A percentile compares a stretch with the other conserved stretches of the same genome.
phyloP scores from a whole-genome alignment of 202 grass and related monocot genomes.

The Setaria viridis region DNA sequence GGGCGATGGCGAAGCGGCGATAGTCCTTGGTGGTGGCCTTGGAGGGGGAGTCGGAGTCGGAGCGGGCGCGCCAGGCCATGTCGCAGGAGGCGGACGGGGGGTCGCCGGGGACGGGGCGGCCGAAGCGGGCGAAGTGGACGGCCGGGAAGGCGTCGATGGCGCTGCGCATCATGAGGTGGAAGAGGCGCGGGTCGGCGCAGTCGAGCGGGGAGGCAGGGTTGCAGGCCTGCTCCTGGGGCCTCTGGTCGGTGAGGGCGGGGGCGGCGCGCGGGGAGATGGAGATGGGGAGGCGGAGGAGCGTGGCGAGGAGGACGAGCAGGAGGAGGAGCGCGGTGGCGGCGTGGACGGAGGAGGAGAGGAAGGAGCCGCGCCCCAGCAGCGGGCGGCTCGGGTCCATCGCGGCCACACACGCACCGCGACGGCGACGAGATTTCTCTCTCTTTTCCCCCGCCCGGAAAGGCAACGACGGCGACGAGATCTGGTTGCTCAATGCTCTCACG shows the following conservation, averaged over 20 bases:
- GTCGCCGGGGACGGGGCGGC: slow-evolving; percentile 52
- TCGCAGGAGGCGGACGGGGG: slow-evolving; percentile 56
- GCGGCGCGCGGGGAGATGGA: slow-evolving; percentile 29
- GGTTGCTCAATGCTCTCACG: neutral
- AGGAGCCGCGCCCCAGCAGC: slow-evolving; percentile 34
- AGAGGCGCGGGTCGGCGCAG: slow-evolving; percentile 35
- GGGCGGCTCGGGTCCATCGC: slow-evolving; percentile 51
- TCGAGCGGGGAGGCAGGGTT: slow-evolving; percentile 11
- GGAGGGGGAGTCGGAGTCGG: slow-evolving; percentile 51
- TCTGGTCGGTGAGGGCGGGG: neutral
- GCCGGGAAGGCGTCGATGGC: slow-evolving; percentile 65
- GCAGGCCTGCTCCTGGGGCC: slow-evolving; percentile 21
- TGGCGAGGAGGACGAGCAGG: slow-evolving; percentile 41
- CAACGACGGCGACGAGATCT: neutral
- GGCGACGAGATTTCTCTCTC: neutral
- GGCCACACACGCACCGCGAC: neutral
- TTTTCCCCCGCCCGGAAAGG: neutral
- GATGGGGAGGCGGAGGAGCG: slow-evolving; percentile 45
- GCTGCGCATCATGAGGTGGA: slow-evolving; percentile 47
- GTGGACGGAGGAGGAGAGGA: slow-evolving; percentile 48
- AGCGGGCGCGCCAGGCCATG: slow-evolving; percentile 86
- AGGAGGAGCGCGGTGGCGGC: slow-evolving; percentile 32
- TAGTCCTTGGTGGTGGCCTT: slow-evolving; percentile 83
- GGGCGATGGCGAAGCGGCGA: slow-evolving; percentile 68
- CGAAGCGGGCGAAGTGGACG: slow-evolving; percentile 74